Evolutionary conservation across 495 filamentous ascomycete species (phyloP), one percentile per base, ranked within the genome.

Genomic region (Hapsidospora chrysogenum): DNA sequence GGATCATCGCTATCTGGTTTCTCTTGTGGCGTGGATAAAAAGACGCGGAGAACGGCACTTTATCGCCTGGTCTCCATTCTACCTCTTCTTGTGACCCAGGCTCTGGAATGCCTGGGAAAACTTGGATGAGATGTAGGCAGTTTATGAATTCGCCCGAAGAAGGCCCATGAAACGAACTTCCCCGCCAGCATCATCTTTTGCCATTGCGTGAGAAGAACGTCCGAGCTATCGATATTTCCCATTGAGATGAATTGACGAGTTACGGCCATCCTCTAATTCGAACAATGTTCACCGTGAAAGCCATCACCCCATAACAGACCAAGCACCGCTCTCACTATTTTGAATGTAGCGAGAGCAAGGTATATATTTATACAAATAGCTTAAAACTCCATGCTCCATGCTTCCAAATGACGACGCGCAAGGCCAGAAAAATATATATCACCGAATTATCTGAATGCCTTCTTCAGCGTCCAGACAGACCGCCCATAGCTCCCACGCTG

Each of bases 1-100:
- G 33, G 23, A 25, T 21, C 26, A 25, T 26, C 33, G 48, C 53
- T 53, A 52, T 38, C 36, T 39, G 56, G 45, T 53, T 63, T 60
- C 53, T 57, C 59, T 28, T 67, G 63, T 62, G 61, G 60, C 56
- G 56, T 61, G 64, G 64, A 74, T 63, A 66, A 71, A 38, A 33
- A 63, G n/a, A 75, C 73, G 73, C 65, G 70, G 68, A 61, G 73
- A 72, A 76, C 72, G 73, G 73, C 71, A 39, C 58, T 36, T 42
- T 18, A 49, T 57, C 60, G 70, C 73, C 73, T 76, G 73, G 71
- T 74, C 73, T 70, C 68, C 63, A 70, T 56, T 39, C 29, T 39
- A 38, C 29, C 19, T 16, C 22, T 16, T n/a, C 19, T 6, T 34
- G 9, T 36, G 9, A 25, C 16, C 22, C 2, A 17, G 17, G 23